Percentiles rank a stretch among this genome's conserved stretches.
Conservation (phyloP, 495 filamentous ascomycete genomes). For the Penicillium argentinense region DNA sequence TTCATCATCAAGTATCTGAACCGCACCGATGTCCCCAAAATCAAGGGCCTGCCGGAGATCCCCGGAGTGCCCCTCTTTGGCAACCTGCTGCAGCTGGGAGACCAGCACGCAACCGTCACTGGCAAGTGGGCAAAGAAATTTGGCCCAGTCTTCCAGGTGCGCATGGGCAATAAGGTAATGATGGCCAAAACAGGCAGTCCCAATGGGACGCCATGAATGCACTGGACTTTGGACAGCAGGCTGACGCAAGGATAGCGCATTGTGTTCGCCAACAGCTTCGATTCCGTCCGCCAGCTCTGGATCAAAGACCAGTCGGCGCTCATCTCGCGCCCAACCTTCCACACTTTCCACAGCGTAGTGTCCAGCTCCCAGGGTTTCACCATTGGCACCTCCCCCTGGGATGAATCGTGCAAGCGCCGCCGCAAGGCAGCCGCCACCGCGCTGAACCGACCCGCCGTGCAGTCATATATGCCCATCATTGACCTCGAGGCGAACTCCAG, state of each 20-base stretch:
- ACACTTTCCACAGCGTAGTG: slow-evolving; percentile 72
- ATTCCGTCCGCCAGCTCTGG: slow-evolving; percentile 66
- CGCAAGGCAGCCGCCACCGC: slow-evolving; percentile 71
- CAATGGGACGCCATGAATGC: no score
- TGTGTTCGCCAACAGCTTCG: slow-evolving; percentile 69
- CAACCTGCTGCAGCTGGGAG: slow-evolving; percentile 59
- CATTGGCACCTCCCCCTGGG: slow-evolving; percentile 73
- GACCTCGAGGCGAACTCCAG: slow-evolving; percentile 65
- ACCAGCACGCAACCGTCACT: slow-evolving; percentile 53
- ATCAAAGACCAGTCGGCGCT: slow-evolving; percentile 70
- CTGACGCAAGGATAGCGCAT: slow-evolving; percentile 47
- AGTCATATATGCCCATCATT: slow-evolving; percentile 71
- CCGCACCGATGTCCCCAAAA: slow-evolving; percentile 59
- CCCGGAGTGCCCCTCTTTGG: slow-evolving; percentile 65
- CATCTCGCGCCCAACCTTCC: slow-evolving; percentile 67
- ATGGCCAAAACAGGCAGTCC: no score
- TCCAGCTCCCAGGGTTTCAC: slow-evolving; percentile 70
- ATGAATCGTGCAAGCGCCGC: slow-evolving; percentile 69
- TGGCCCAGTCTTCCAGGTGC: slow-evolving; percentile 66
- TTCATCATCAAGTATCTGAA: slow-evolving; percentile 56
- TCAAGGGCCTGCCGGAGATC: slow-evolving; percentile 63
- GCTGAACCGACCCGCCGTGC: slow-evolving; percentile 64
- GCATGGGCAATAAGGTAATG: slow-evolving; percentile 61
- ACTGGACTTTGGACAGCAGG: no score
- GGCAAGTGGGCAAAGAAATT: slow-evolving; percentile 59